A percentile compares a stretch with the other conserved stretches of the same genome.
Evolutionary conservation across 306 rosid species (phyloP).

Genomic region (Begonia loranthoides): DNA sequence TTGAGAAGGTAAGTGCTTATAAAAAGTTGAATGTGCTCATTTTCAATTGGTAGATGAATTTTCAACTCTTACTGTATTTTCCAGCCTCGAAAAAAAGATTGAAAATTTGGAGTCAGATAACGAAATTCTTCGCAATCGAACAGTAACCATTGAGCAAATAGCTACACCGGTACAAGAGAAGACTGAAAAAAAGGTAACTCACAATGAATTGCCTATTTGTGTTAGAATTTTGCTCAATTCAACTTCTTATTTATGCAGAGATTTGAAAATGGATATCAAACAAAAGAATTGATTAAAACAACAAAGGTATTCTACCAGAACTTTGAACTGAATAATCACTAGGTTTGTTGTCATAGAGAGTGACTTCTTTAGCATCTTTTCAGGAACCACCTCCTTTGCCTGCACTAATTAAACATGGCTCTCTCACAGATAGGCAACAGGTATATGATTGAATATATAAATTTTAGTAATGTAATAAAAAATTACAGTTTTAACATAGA

Average conservation of each 20-base stretch:
- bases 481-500: constrained; percentile 1
- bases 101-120: constrained; percentile 56
- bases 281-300: constrained; percentile 32
- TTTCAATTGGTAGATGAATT: not conserved
- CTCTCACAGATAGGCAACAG: constrained; percentile 82
- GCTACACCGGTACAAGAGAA: constrained; percentile 14
- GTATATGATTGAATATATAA: constrained; percentile 24
- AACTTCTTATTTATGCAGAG: constrained; percentile 20
- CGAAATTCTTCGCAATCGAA: constrained; percentile 35
- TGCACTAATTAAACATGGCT: constrained; percentile 55
- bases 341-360: constrained; percentile 5
- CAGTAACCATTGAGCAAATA: constrained; percentile 30
- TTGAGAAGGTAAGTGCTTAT: constrained; percentile 33
- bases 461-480: not conserved
- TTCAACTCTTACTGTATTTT: constrained; percentile 6
- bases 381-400: constrained; percentile 46
- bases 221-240: constrained; percentile 1
- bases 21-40: not conserved
- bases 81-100: constrained; percentile 58
- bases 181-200: constrained; percentile 33
- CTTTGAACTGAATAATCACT: constrained; percentile 3
- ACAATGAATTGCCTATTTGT: not conserved
- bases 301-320: constrained; percentile 26
- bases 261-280: constrained; percentile 38
- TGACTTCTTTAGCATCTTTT: constrained; percentile 4